These are phyloP conservation scores for Theobroma cacao DNA, from an alignment of 345 rosid species.

Conservation along the genomic window DNA sequence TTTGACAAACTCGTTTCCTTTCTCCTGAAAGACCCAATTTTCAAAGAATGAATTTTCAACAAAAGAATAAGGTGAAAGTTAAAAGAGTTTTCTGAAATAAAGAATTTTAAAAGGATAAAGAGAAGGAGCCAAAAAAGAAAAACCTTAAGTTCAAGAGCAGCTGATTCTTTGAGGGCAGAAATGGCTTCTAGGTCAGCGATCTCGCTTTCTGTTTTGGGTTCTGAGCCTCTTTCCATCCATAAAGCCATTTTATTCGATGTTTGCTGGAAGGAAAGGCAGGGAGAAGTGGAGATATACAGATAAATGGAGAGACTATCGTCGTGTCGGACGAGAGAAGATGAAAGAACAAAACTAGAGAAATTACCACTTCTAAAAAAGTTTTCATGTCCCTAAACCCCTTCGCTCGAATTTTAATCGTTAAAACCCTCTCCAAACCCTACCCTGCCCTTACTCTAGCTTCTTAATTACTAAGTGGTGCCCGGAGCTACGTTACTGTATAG, in stretches of 20 bases:
- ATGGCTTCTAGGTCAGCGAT: conserved; percentile 66
- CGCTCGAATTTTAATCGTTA: too few relatives aligned
- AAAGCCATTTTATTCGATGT: conserved; percentile 55
- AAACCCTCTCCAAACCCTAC: too few relatives aligned
- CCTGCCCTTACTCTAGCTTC: too few relatives aligned
- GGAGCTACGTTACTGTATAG: too few relatives aligned
- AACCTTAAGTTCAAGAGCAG: conserved; percentile 92
- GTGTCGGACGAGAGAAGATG: neutral
- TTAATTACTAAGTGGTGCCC: too few relatives aligned
- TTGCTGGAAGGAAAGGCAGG: neutral
- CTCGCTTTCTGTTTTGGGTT: conserved; percentile 64
- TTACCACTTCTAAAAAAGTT: neutral
- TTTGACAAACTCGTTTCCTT: conserved; percentile 80
- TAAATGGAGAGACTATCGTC: neutral
- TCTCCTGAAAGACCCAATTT: conserved; percentile 48
- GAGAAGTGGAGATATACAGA: too few relatives aligned
- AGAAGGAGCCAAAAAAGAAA: neutral
- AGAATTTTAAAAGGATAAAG: neutral
- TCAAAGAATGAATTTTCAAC: neutral
- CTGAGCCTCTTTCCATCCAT: conserved; percentile 78
- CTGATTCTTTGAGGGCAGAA: conserved; percentile 77
- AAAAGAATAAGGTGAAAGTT: neutral
- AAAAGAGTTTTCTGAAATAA: neutral
- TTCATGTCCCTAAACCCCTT: neutral
- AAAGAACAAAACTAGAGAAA: neutral